A percentile compares a stretch with the other conserved stretches of the same genome.
These are phyloP conservation scores for Grigorovia humatica DNA, from an alignment of 805 yeast species.

Conservation along the genomic window DNA sequence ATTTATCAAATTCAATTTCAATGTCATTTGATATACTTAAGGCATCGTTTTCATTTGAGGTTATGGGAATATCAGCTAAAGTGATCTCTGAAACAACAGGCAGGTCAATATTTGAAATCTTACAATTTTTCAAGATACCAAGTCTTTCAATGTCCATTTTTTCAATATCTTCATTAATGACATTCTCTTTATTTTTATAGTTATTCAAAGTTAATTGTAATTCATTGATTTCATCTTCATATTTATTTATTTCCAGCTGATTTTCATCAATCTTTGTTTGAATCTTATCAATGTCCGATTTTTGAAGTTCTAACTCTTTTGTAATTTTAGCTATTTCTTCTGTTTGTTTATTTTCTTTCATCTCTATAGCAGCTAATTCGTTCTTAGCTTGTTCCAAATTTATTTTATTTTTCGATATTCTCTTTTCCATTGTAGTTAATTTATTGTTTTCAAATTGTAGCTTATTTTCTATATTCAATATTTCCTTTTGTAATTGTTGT, in stretches of 20 bases:
- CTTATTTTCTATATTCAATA: constrained; percentile 50
- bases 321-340: constrained; percentile 31
- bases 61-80: constrained; percentile 51
- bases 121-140: constrained; percentile 57
- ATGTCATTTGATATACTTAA: constrained; percentile 36
- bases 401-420: constrained; percentile 31
- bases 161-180: constrained; percentile 43
- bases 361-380: constrained; percentile 26
- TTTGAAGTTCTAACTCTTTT: constrained; percentile 32
- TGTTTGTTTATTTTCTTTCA: constrained; percentile 26
- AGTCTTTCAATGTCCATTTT: constrained; percentile 46
- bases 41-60: constrained; percentile 34
- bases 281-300: constrained; percentile 28
- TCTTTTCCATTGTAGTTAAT: constrained; percentile 41
- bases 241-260: constrained; percentile 26
- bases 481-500: constrained; percentile 50
- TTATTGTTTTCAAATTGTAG: constrained; percentile 57
- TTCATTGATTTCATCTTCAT: constrained; percentile 44
- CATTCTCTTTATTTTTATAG: constrained; percentile 29
- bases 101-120: constrained; percentile 54
- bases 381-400: constrained; percentile 32
- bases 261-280: constrained; percentile 26
- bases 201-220: constrained; percentile 17
- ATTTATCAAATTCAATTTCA: constrained; percentile 42
- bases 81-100: constrained; percentile 51